Conservation (phyloP, 1,284 basidiomycete genomes). For the Fomes fomentarius region DNA sequence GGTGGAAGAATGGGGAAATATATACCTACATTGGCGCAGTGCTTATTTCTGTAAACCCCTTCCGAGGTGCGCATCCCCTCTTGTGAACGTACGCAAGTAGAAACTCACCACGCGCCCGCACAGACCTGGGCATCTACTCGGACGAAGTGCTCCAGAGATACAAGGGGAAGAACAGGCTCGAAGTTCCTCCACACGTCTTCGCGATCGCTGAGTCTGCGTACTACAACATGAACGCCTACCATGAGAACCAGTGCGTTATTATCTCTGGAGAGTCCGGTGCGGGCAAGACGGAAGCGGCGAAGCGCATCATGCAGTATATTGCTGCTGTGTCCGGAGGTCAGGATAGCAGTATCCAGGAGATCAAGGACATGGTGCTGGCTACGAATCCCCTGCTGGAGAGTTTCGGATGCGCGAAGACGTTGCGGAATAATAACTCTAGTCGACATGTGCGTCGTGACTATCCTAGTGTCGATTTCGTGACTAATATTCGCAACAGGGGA, state of each 20-base stretch:
- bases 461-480: background rate
- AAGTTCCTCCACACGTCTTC: slow-evolving; percentile 98
- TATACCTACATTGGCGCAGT: slow-evolving; percentile 99
- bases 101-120: background rate
- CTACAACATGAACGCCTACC: slow-evolving; percentile 99
- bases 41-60: slow-evolving; percentile 98
- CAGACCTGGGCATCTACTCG: slow-evolving; percentile 97
- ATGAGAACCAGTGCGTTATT: slow-evolving; percentile 99
- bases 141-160: slow-evolving; percentile 87
- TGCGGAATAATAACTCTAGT: slow-evolving; percentile 98
- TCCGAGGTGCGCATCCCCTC: slow-evolving; percentile 67
- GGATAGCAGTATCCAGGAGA: slow-evolving; percentile 88
- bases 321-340: slow-evolving; percentile 92
- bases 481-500: slow-evolving; percentile 65
- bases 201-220: slow-evolving; percentile 96
- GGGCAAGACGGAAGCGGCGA: slow-evolving; percentile 97
- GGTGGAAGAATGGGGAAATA: slow-evolving; percentile 95
- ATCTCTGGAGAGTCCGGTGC: slow-evolving; percentile 99
- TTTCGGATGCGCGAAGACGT: slow-evolving; percentile 98
- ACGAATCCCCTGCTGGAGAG: slow-evolving; percentile 98
- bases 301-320: slow-evolving; percentile 99
- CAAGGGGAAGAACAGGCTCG: slow-evolving; percentile 97
- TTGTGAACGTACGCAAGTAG: background rate
- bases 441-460: slow-evolving; percentile 77
- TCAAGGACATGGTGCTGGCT: slow-evolving; percentile 99